phyloP scores from a whole-genome alignment of 345 rosid species.

The Salix exigua region DNA sequence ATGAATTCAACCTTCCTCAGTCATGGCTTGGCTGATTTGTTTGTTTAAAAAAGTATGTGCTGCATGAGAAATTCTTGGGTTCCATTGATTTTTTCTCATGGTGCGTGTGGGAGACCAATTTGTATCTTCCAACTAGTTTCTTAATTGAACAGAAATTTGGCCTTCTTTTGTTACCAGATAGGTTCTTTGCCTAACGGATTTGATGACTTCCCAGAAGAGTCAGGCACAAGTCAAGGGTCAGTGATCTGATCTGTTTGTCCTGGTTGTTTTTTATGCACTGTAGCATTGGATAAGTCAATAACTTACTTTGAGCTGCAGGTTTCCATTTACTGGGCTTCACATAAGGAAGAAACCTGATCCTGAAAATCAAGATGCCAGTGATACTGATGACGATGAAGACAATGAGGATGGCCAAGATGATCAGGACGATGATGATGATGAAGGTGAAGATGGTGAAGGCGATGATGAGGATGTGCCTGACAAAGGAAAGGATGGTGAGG shows the following conservation, averaged over 20 bases:
- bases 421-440: conserved; percentile 39
- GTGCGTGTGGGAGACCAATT: not conserved
- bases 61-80: not conserved
- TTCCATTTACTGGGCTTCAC: conserved; percentile 37
- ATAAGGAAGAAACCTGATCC: conserved; percentile 35
- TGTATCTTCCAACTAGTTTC: not conserved
- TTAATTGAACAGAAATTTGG: conserved; percentile 11
- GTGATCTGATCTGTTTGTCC: conserved; percentile 12
- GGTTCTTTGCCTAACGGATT: conserved; percentile 27
- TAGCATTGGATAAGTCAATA: not conserved
- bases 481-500: conserved; percentile 36
- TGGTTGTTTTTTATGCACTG: not conserved
- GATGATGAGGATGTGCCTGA: conserved; percentile 38
- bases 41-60: not conserved
- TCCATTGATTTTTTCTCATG: not conserved
- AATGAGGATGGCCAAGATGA: conserved; percentile 32
- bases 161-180: conserved; percentile 24
- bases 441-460: conserved; percentile 32
- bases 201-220: conserved; percentile 21
- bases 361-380: conserved; percentile 43
- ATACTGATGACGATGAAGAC: conserved; percentile 44
- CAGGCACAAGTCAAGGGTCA: conserved; percentile 33
- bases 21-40: not conserved
- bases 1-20: not conserved
- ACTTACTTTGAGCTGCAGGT: conserved; percentile 30